Percentiles rank a stretch among this genome's conserved stretches.
Conservation (phyloP, 768 basidiomycete genomes). For the Leccinum disarticulatum region DNA sequence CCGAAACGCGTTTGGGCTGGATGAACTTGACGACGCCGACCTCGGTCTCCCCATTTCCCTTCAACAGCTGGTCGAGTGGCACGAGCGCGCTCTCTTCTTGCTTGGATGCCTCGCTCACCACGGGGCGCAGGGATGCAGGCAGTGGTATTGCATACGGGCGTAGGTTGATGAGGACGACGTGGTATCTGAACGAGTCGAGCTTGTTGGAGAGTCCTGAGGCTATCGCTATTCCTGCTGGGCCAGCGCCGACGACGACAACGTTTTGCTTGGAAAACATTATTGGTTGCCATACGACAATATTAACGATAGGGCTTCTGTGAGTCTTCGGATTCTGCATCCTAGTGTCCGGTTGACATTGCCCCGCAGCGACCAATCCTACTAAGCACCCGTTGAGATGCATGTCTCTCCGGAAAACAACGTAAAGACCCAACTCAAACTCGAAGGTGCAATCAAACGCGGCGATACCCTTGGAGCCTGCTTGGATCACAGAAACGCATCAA, state of each 20-base stretch:
- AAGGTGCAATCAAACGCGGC: constrained; percentile 83
- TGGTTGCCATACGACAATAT: neutral
- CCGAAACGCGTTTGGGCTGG: constrained; percentile 23
- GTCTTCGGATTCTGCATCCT: too few species aligned
- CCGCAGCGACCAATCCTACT: neutral
- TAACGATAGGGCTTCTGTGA: too few species aligned
- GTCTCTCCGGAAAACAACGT: constrained; percentile 59
- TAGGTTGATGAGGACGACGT: constrained; percentile 54
- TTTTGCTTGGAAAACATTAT: constrained; percentile 26
- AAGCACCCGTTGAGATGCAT: constrained; percentile 15
- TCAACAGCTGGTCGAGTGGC: constrained; percentile 51
- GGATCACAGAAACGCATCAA: constrained; percentile 12
- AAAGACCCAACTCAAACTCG: constrained; percentile 70
- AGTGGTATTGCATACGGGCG: constrained; percentile 51
- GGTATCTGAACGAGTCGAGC: constrained; percentile 48
- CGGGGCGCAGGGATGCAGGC: constrained; percentile 49
- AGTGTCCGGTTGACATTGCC: too few species aligned
- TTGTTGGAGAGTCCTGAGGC: constrained; percentile 49
- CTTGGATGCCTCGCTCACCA: constrained; percentile 36
- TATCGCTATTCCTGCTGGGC: constrained; percentile 42
- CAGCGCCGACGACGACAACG: constrained; percentile 60
- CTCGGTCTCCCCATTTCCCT: constrained; percentile 42
- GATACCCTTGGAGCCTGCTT: constrained; percentile 47
- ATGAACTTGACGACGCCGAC: constrained; percentile 41
- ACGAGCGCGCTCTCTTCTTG: constrained; percentile 48